These are phyloP conservation scores for Elongisporangium senticosum DNA, from an alignment of 352 stramenopile genomes.

Conservation along the genomic window DNA sequence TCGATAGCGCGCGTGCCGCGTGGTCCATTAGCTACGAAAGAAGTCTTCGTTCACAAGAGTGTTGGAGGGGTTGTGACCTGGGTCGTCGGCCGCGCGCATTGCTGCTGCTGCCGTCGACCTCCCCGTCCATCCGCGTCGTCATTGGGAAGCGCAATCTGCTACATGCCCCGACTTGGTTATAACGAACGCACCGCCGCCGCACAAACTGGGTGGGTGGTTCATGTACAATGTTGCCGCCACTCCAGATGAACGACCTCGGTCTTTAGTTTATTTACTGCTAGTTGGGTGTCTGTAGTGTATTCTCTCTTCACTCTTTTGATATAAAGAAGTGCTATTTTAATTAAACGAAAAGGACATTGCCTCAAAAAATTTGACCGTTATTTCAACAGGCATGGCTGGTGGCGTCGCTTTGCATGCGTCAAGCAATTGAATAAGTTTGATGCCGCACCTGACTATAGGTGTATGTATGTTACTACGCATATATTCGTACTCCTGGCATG, in stretches of 20 bases:
- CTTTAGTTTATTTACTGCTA: slow-evolving; percentile 1
- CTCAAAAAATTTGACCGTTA: neutral
- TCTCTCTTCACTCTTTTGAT: neutral
- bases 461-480: neutral
- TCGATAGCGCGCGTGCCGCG: neutral
- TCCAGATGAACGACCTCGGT: neutral
- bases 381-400: too few relatives aligned
- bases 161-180: neutral
- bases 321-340: slow-evolving; percentile 1
- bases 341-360: neutral
- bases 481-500: neutral
- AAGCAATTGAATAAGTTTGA: neutral
- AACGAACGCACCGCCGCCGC: neutral
- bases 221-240: neutral
- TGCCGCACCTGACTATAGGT: neutral
- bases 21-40: neutral
- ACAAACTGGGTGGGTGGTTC: neutral
- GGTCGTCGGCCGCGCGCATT: neutral
- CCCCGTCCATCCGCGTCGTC: neutral
- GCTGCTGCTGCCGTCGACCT: neutral
- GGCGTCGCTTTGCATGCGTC: neutral
- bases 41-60: neutral
- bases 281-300: neutral
- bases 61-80: neutral
- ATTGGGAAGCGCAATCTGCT: neutral